Conservation (phyloP, 2,329 filamentous ascomycete species). For the Fusarium bulbicola region DNA sequence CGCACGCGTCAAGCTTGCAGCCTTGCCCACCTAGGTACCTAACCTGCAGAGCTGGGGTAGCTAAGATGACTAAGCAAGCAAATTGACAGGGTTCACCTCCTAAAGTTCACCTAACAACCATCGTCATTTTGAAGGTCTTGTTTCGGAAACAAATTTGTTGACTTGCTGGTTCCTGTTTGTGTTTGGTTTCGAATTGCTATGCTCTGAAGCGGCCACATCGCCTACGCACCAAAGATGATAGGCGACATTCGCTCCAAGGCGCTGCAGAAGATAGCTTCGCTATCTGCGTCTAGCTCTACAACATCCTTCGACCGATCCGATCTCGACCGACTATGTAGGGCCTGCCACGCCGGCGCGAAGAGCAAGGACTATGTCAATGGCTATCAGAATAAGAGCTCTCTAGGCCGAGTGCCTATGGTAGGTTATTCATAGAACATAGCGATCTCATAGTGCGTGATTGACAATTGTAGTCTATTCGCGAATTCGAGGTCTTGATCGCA, state of each 20-base stretch:
- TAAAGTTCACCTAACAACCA: slow-evolving; percentile 28
- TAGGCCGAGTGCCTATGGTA: slow-evolving; percentile 71
- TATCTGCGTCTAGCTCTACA: slow-evolving; percentile 65
- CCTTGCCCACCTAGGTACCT: slow-evolving; percentile 52
- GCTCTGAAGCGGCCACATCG: background rate
- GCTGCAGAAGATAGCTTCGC: slow-evolving; percentile 70
- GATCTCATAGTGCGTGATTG: slow-evolving; percentile 15
- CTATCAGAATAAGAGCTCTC: slow-evolving; percentile 53
- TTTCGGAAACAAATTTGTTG: slow-evolving; percentile 29
- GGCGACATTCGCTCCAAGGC: slow-evolving; percentile 69
- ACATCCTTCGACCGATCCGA: slow-evolving; percentile 69
- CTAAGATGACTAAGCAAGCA: slow-evolving; percentile 54
- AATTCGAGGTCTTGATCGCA: slow-evolving; percentile 91
- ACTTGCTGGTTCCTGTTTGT: slow-evolving; percentile 23
- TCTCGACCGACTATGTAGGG: slow-evolving; percentile 68
- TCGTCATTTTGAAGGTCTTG: slow-evolving; percentile 34
- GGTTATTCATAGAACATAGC: slow-evolving; percentile 14
- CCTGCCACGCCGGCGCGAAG: slow-evolving; percentile 60
- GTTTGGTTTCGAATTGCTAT: slow-evolving; percentile 6
- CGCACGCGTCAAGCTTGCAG: slow-evolving; percentile 60
- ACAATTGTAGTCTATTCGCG: slow-evolving; percentile 75
- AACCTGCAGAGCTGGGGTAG: slow-evolving; percentile 44
- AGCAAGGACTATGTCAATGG: slow-evolving; percentile 60
- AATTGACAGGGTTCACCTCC: slow-evolving; percentile 36
- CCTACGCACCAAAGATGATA: slow-evolving; percentile 51